Evolutionary conservation across 495 filamentous ascomycete genomes (phyloP).

Genomic region (Physcia stellaris): DNA sequence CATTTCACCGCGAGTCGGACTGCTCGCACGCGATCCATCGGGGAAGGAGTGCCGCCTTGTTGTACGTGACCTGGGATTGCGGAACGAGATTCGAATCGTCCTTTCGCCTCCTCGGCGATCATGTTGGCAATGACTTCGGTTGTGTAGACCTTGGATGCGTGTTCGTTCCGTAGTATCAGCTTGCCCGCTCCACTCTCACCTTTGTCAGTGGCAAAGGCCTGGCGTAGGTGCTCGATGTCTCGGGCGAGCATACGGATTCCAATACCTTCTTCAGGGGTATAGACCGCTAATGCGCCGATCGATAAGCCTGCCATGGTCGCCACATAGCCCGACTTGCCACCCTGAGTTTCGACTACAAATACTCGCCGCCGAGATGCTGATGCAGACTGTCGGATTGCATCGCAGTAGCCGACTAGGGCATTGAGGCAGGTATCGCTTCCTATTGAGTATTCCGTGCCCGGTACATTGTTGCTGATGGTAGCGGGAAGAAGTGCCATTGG

Average conservation of each 20-base stretch:
- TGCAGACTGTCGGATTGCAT: constrained; percentile 92
- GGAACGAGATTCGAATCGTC: constrained; percentile 84
- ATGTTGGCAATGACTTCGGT: constrained; percentile 91
- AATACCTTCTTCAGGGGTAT: constrained; percentile 94
- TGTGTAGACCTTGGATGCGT: constrained; percentile 76
- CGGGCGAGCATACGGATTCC: constrained; percentile 81
- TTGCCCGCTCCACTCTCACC: constrained; percentile 88
- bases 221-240: constrained; percentile 81
- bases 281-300: constrained; percentile 88
- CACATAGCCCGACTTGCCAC: constrained; percentile 86
- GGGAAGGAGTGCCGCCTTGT: constrained; percentile 83
- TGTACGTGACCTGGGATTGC: constrained; percentile 95
- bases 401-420: constrained; percentile 90
- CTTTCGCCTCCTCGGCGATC: constrained; percentile 84
- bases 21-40: constrained; percentile 92
- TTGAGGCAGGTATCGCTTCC: constrained; percentile 97
- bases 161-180: constrained; percentile 88
- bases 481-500: constrained; percentile 86
- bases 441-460: constrained; percentile 91
- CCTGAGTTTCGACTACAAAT: constrained; percentile 97
- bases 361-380: constrained; percentile 83
- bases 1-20: constrained; percentile 84
- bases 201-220: constrained; percentile 72
- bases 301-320: constrained; percentile 80
- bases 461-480: constrained; percentile 98